Base-by-base conservation (phyloP, 148 eudicot species). In the Persicaria tinctoria region DNA sequence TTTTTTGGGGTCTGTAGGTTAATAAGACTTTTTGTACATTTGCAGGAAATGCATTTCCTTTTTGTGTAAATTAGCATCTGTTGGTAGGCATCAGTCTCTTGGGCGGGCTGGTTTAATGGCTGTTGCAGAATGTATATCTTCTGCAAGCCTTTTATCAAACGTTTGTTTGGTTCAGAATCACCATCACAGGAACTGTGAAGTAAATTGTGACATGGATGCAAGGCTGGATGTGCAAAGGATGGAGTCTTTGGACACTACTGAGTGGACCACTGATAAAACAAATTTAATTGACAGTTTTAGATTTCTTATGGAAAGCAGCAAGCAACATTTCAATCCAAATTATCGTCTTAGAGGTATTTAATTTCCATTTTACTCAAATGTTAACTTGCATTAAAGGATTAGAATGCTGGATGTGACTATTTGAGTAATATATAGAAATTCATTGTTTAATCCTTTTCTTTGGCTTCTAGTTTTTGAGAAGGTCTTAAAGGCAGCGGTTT, bases 91-190 rank as follows among this genome's bases (percentile, higher is more conserved):
- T 59, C 82, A 81, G 60, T 85, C 97, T 75, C 90, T 92, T 79
- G 87, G 97, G 51, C 90, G 99, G 77, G 88, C 87, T 79, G 99
- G 97, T 80, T 82, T 95, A 60, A 87, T 92, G 92, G 81, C 92
- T 78, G 84, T 95, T 57, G 84, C 90, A 46, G 87, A 84, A 78
- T 90, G 96, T 59, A 84, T 95, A 57, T 73, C 84, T 66, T 81
- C 97, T 74, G 92, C 94, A 68, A 88, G 99, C 70, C 77, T 83
- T 50, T 74, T 89, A 56, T 80, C 94, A 73, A 78, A 83, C 57
- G 79, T 82, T 72, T 78, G 72, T 82, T 74, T 79, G 56, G 63
- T 80, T 81, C 68, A 72, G 77, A 64, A 46, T 73, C 75, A 82
- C 68, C 70, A 41, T 74, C 64, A 57, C 46, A 72, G 66, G 70